phyloP scores from a whole-genome alignment of 169 alveolate genomes.

The Perkinsus olseni region DNA sequence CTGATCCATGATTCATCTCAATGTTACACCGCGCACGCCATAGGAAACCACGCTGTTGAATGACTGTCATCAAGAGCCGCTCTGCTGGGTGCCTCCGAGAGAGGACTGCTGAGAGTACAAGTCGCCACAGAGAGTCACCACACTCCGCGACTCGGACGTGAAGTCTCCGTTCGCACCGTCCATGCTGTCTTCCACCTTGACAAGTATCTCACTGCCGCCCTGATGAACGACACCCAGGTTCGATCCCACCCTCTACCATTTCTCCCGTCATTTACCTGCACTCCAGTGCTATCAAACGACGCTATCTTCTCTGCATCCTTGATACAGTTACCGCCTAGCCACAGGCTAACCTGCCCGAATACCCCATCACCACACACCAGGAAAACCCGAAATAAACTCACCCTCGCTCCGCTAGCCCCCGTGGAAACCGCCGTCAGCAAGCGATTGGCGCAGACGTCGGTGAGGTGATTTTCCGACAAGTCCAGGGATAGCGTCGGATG shows the following conservation, averaged over 20 bases:
- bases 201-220: neutral
- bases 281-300: neutral
- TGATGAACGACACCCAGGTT: neutral
- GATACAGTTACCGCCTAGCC: neutral
- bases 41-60: neutral
- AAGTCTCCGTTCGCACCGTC: neutral
- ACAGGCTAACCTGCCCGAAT: neutral
- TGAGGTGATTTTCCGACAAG: neutral
- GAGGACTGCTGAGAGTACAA: neutral
- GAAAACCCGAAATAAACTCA: neutral
- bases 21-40: neutral
- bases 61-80: neutral
- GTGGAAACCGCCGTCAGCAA: neutral
- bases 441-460: neutral
- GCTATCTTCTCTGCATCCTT: neutral
- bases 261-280: neutral
- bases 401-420: constrained; percentile 3
- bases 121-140: neutral
- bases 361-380: neutral
- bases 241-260: neutral
- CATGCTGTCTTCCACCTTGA: neutral
- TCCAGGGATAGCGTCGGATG: neutral
- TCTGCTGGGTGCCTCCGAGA: neutral
- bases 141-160: neutral
- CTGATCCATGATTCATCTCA: neutral